phyloP scores from a whole-genome alignment of 768 basidiomycete species.

The Chalciporus pseudorubinellus region DNA sequence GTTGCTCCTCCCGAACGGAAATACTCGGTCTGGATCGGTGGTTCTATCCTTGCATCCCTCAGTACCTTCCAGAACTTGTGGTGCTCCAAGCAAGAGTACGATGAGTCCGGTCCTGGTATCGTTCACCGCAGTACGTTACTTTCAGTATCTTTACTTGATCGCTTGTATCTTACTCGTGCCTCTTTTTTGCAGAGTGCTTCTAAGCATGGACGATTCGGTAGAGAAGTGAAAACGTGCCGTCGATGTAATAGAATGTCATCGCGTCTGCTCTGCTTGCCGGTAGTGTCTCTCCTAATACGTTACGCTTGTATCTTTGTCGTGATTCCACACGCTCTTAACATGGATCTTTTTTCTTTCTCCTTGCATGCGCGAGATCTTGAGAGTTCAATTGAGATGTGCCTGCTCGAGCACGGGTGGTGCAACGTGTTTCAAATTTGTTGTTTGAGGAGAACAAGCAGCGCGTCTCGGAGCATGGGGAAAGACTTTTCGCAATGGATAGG shows the following conservation, averaged over 20 bases:
- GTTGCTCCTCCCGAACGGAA: constrained; percentile 92
- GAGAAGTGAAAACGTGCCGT: constrained; percentile 19
- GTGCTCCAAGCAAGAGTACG: constrained; percentile 92
- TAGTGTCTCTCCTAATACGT: constrained; percentile 18
- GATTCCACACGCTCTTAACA: too few species aligned
- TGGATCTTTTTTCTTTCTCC: too few species aligned
- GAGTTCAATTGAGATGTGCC: too few species aligned
- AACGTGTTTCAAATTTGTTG: too few species aligned
- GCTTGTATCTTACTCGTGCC: neutral
- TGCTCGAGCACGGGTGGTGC: too few species aligned
- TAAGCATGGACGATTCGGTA: constrained; percentile 19
- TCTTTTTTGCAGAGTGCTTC: constrained; percentile 22
- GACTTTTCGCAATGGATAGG: too few species aligned
- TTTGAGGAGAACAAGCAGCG: too few species aligned
- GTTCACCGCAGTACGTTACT: constrained; percentile 67
- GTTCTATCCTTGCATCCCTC: constrained; percentile 82
- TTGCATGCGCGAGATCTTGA: too few species aligned
- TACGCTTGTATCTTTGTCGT: constrained; percentile 18
- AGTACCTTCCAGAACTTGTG: constrained; percentile 97
- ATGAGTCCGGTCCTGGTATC: constrained; percentile 77
- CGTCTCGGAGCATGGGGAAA: too few species aligned
- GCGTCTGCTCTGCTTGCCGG: constrained; percentile 14
- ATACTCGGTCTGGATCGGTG: constrained; percentile 95
- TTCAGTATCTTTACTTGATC: neutral
- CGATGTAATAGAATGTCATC: constrained; percentile 26